phyloP scores from a whole-genome alignment of 108 stramenopile species.

The Pelagomonas calceolata region DNA sequence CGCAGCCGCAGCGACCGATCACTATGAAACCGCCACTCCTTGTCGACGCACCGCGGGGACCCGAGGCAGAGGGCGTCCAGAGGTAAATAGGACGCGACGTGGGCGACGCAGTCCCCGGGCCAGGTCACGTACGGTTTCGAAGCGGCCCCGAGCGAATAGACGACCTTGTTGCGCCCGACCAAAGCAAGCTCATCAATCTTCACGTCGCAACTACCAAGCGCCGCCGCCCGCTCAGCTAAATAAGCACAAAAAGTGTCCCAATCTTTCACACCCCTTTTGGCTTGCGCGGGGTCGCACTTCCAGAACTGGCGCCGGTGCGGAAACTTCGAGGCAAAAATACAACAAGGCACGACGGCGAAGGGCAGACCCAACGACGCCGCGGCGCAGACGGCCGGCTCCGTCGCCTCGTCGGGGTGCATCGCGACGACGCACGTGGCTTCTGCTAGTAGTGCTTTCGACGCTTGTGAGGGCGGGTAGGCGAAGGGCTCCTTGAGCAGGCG shows the following conservation, averaged over 20 bases:
- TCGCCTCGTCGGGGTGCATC: conserved; percentile 53
- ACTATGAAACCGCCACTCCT: too few relatives aligned
- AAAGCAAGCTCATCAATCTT: conserved; percentile 2
- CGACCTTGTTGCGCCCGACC: conserved; percentile 5
- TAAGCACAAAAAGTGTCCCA: background rate
- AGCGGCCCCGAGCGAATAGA: background rate
- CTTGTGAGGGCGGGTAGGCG: too few relatives aligned
- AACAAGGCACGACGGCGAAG: conserved; percentile 24
- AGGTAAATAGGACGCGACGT: too few relatives aligned
- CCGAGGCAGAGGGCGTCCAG: too few relatives aligned
- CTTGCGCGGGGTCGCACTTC: too few relatives aligned
- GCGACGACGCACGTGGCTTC: background rate
- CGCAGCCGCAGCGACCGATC: too few relatives aligned
- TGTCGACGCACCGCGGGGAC: too few relatives aligned
- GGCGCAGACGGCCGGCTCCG: conserved; percentile 55
- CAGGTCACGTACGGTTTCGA: too few relatives aligned
- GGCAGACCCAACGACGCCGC: conserved; percentile 35
- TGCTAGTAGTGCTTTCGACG: too few relatives aligned
- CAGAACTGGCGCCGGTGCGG: conserved; percentile 7
- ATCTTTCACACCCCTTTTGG: too few relatives aligned
- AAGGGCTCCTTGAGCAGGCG: too few relatives aligned
- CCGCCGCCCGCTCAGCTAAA: background rate
- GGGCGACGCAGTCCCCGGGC: too few relatives aligned
- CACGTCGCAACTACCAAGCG: background rate
- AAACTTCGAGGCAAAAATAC: conserved; percentile 15